Evolutionary conservation across 2,329 filamentous ascomycete genomes (phyloP).

Genomic region (Microdochium trichocladiopsis): DNA sequence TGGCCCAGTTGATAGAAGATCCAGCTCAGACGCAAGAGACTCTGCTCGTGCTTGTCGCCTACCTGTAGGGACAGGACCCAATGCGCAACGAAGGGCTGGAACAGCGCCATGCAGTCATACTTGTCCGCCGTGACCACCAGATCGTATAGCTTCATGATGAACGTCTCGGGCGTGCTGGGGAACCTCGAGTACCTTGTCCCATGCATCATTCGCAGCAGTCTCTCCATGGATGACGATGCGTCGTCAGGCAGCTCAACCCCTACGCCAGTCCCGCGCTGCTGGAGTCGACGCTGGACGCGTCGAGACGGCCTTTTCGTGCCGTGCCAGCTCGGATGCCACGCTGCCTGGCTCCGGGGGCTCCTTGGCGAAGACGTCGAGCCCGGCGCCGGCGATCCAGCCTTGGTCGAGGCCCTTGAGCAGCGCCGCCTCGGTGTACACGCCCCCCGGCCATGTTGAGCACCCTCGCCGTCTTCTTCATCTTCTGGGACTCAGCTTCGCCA

Average conservation of each 20-base stretch:
- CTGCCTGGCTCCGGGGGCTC: conserved; percentile 62
- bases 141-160: no score
- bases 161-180: no score
- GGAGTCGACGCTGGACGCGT: conserved; percentile 70
- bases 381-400: conserved; percentile 62
- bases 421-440: conserved; percentile 72
- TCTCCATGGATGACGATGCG: no score
- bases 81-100: no score
- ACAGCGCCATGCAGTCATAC: no score
- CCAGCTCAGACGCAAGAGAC: neutral
- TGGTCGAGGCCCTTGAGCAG: conserved; percentile 62
- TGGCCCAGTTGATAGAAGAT: neutral
- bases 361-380: conserved; percentile 63
- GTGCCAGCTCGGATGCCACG: conserved; percentile 54
- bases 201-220: no score
- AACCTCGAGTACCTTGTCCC: no score
- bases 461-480: conserved; percentile 77
- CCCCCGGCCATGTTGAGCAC: conserved; percentile 74
- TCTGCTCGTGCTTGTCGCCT: neutral
- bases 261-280: conserved; percentile 71
- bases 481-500: conserved; percentile 56
- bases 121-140: no score
- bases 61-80: no score
- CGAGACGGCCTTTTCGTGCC: conserved; percentile 63
- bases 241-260: no score